These are phyloP conservation scores for Mortierella sp. DNA, from an alignment of 371 early-diverging fungal genomes.

Conservation along the genomic window DNA sequence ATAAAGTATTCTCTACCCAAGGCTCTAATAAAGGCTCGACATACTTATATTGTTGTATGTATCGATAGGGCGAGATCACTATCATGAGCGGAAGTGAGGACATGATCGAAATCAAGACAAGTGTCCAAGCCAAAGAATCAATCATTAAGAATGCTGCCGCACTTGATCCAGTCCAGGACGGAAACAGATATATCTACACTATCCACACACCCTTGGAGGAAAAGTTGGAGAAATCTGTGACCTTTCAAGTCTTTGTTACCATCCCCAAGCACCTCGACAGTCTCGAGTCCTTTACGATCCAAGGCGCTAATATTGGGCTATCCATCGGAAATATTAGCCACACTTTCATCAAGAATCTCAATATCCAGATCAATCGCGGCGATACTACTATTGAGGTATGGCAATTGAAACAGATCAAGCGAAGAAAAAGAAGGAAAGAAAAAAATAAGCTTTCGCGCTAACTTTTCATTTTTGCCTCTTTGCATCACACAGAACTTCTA, in stretches of 20 bases:
- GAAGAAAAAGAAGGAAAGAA: background rate
- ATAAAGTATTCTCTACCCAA: background rate
- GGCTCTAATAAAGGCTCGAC: background rate
- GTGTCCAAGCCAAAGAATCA: constrained; percentile 50
- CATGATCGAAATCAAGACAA: constrained; percentile 49
- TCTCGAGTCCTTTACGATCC: constrained; percentile 43
- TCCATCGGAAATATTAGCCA: constrained; percentile 53
- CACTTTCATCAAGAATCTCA: constrained; percentile 41
- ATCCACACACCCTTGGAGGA: constrained; percentile 48
- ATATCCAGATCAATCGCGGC: constrained; percentile 17
- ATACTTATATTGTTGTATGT: background rate
- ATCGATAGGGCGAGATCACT: constrained; percentile 48
- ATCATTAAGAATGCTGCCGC: constrained; percentile 46
- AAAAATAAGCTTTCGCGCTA: background rate
- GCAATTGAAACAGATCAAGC: background rate
- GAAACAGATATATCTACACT: constrained; percentile 47
- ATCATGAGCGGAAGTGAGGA: constrained; percentile 52
- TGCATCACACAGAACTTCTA: too few relatives aligned
- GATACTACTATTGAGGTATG: constrained; percentile 48
- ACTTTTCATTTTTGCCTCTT: background rate
- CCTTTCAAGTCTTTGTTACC: constrained; percentile 49
- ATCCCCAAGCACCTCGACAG: constrained; percentile 42
- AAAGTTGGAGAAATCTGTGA: constrained; percentile 34
- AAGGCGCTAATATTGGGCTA: constrained; percentile 38
- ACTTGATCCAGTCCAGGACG: constrained; percentile 46